phyloP scores from a whole-genome alignment of 2,329 filamentous ascomycete species.

The Didymella sp. region DNA sequence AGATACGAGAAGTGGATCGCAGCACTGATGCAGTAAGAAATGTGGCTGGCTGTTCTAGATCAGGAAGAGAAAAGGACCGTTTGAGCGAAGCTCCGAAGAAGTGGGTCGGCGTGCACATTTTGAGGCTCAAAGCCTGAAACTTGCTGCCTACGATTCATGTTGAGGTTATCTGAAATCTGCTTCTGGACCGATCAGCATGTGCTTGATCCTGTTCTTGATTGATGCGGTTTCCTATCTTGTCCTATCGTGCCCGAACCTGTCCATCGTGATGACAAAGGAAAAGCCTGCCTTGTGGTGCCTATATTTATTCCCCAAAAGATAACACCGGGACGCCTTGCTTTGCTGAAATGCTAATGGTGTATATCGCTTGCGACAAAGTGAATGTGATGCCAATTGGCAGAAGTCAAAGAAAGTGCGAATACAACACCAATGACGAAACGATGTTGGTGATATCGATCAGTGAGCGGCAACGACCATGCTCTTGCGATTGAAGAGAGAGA shows the following conservation, averaged over 20 bases:
- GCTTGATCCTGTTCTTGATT: conserved; percentile 4
- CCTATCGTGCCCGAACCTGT: not conserved
- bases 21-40: not conserved
- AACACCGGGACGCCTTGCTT: conserved; percentile 17
- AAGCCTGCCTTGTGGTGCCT: conserved; percentile 3
- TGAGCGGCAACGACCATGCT: conserved; percentile 20
- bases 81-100: conserved; percentile 3
- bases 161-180: not conserved
- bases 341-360: conserved; percentile 14
- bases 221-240: conserved; percentile 1
- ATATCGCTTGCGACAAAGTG: conserved; percentile 5
- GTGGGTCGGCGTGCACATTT: conserved; percentile 9
- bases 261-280: conserved; percentile 6
- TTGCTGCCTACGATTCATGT: conserved; percentile 6
- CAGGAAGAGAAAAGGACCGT: conserved; percentile 9
- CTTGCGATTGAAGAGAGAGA: conserved; percentile 20
- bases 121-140: conserved; percentile 16
- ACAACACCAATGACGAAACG: not conserved
- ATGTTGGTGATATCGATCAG: not conserved
- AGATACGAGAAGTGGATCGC: conserved; percentile 1
- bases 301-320: not conserved
- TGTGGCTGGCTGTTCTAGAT: conserved; percentile 18
- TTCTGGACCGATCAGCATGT: conserved; percentile 2
- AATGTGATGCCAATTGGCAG: conserved; percentile 5
- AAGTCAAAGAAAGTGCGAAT: not conserved